Percentiles rank a stretch among this genome's conserved stretches.
Evolutionary conservation across 495 filamentous ascomycete species (phyloP).

Genomic region (Aspergillus asperescens): DNA sequence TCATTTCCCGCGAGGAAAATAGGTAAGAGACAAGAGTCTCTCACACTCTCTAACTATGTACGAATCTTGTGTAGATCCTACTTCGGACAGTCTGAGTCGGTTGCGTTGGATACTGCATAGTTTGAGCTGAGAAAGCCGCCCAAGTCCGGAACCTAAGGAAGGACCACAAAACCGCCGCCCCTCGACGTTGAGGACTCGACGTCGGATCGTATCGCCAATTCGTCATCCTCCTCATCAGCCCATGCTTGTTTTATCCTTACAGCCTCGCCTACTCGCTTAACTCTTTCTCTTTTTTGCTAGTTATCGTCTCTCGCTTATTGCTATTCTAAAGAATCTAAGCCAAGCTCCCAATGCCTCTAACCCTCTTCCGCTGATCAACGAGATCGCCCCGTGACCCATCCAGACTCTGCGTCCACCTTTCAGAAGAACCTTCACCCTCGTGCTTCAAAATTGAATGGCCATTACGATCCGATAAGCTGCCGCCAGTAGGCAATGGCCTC

Average conservation of each 20-base stretch:
- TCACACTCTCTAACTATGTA: too few species aligned
- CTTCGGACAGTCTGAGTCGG: background rate
- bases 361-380: constrained; percentile 9
- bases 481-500: constrained; percentile 40
- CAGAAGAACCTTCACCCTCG: background rate
- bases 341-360: constrained; percentile 8
- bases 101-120: background rate
- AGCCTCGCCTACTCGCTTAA: background rate
- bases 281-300: background rate
- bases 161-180: background rate
- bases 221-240: background rate
- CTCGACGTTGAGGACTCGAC: background rate
- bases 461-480: constrained; percentile 21
- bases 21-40: too few species aligned
- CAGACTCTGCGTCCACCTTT: constrained; percentile 1
- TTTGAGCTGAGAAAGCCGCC: background rate
- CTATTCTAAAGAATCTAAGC: background rate
- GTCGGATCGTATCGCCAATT: constrained; percentile 8
- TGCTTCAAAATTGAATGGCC: constrained; percentile 29
- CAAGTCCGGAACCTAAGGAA: background rate
- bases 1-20: too few species aligned
- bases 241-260: background rate
- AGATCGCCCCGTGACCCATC: constrained; percentile 11
- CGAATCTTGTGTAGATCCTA: too few species aligned
- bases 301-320: background rate